Evolutionary conservation across 768 basidiomycete species (phyloP), one percentile per base, ranked within the genome.

Genomic region (Gloeopeniophorella convolvens): DNA sequence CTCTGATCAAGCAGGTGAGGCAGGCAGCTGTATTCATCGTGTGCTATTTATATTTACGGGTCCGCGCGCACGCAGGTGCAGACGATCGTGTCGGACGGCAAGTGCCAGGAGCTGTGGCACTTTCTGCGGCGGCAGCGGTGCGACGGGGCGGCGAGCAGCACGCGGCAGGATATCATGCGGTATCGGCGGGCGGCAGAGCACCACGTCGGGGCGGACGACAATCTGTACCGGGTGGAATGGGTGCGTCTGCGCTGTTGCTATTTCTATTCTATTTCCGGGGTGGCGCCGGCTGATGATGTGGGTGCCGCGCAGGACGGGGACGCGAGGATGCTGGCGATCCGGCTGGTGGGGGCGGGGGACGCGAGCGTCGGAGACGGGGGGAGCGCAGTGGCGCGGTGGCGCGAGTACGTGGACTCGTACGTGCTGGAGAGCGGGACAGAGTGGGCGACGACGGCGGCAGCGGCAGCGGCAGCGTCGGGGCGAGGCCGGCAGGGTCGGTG

Each of bases 1-100:
- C 84, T 18, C 77, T 97, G 44, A 78, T 97, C 65, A 97, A 97
- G 71, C 92, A 96, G 76, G 92, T 91, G 52, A 65, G 76, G n/a
- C n/a, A n/a, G n/a, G n/a, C n/a, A n/a, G n/a, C n/a, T n/a, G n/a
- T n/a, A n/a, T n/a, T n/a, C n/a, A n/a, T 61, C 42, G 27, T 53
- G 34, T 21, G 11, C 3, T 30, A 21, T 28, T 28, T 26, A 27
- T 54, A 42, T 43, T 30, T 34, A 24, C 39, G n/a, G n/a, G n/a
- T n/a, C n/a, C n/a, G n/a, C n/a, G n/a, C n/a, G n/a, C n/a, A n/a
- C n/a, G n/a, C 64, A 93, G 91, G 89, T 90, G 20, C 93, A 96
- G 64, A 87, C 83, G 2, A 82, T 95, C 43, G 66, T 89, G 41
- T 78, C 79, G 27, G 95, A 98, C 64, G 74, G 77, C 70, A 89